Percentiles rank a stretch among this genome's conserved stretches.
Conservation (phyloP, 805 yeast genomes). For the Candida pseudofarinosa region DNA sequence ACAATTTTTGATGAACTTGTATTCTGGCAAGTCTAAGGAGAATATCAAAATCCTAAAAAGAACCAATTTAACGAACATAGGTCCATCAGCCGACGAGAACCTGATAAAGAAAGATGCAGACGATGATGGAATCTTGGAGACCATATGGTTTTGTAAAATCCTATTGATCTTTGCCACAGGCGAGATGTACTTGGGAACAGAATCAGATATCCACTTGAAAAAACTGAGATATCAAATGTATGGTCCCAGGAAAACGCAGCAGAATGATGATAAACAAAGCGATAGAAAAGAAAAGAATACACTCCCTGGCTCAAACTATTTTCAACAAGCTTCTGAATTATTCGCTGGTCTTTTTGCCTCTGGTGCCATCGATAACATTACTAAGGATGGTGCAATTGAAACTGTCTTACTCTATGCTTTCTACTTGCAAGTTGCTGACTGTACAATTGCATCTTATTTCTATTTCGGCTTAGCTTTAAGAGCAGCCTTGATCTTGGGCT, state of each 20-base stretch:
- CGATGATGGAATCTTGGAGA: slow-evolving; percentile 60
- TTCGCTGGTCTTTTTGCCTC: slow-evolving; percentile 74
- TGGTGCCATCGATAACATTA: slow-evolving; percentile 74
- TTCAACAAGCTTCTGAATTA: slow-evolving; percentile 73
- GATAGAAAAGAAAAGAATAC: slow-evolving; percentile 32
- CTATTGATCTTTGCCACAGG: slow-evolving; percentile 72
- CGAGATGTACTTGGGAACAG: slow-evolving; percentile 78
- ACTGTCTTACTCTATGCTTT: slow-evolving; percentile 72
- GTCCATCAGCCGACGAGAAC: slow-evolving; percentile 33
- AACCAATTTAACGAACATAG: slow-evolving; percentile 20
- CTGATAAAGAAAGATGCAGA: slow-evolving; percentile 40
- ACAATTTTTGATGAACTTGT: slow-evolving; percentile 58
- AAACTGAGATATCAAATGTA: slow-evolving; percentile 21
- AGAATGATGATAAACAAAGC: slow-evolving; percentile 6
- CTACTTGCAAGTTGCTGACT: slow-evolving; percentile 78
- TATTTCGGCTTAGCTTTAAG: slow-evolving; percentile 75
- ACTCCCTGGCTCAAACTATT: slow-evolving; percentile 75
- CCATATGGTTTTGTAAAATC: slow-evolving; percentile 79
- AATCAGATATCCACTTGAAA: slow-evolving; percentile 56
- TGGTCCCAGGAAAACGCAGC: slow-evolving; percentile 8
- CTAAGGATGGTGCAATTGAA: slow-evolving; percentile 78
- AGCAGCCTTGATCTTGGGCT: slow-evolving; percentile 67
- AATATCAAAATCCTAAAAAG: slow-evolving; percentile 35
- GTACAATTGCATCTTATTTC: slow-evolving; percentile 76
- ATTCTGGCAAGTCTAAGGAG: slow-evolving; percentile 45